Base-by-base conservation (phyloP, 1,284 basidiomycete species). In the Pseudozyma pruni region DNA sequence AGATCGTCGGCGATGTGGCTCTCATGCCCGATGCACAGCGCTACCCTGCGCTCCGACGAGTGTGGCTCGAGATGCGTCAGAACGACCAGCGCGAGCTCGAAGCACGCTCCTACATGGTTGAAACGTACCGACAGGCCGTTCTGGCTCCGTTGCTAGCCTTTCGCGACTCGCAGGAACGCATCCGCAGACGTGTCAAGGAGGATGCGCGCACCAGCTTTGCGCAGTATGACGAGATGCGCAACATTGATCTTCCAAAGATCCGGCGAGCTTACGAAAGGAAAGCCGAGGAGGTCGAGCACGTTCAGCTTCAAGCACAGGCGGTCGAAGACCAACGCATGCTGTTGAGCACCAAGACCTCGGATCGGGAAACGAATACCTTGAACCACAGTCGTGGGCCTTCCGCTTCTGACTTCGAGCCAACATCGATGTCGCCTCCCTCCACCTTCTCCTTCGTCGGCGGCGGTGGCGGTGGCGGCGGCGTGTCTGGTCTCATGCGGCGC, bases 141-240 rank as follows among this genome's bases (percentile, higher is more conserved):
- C 68, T 80, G n/a, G 54, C 44, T 20, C 79, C 79, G 7, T 46
- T 81, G 23, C 33, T 72, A 14, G 69, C 75, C 37, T 81, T 79
- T 42, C 69, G 76, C n/a, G 76, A 80, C 40, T 63, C 72, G 19
- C 74, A 80, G 34, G 76, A 80, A 44, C 74, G 78, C 9, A 78
- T 80, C 35, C 68, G 77, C 22, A 74, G 75, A 23, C 71, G 76
- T 11, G 71, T 79, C 59, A 80, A 80, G 58, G 77, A 78, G 25
- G 75, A 79, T 27, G 47, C 75, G 4, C 71, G 69, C 54, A 63
- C 41, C 14, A 75, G 76, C 39, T 42, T 79, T 10, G 50, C 63
- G 2, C 67, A 74, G 34, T 80, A 80, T 41, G 74, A 77, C 34
- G 78, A 81, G 31, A 81, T 80, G 78, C 72, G 75, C 34, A 50